Evolutionary conservation across 306 rosid species (phyloP), one percentile per base, ranked within the genome.

Genomic region (Dalbergia cochinchinensis): DNA sequence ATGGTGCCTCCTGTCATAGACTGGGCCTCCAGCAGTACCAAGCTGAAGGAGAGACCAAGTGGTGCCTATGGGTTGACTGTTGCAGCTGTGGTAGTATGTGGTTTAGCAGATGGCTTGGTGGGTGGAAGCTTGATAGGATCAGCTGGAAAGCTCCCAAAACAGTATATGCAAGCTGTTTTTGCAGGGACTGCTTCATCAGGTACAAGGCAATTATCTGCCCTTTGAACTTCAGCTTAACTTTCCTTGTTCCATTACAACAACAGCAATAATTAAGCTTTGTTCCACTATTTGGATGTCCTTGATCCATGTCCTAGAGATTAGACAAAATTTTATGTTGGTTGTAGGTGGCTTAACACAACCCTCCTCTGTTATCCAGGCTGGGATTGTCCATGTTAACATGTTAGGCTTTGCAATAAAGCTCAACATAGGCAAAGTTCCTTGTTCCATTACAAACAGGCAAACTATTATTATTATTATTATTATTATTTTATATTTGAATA

Each of bases 181-280:
- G 99, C 97, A 6, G 98, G 97, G 69, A 91, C 97, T 44, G 99
- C 97, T 82, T 90, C 98, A 73, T 93, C 99, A 80, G 99, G 99
- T 94, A 65, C 51, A 73, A 65, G 71, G 11, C 60, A 70, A 45
- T 13, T 71, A 13, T 41, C 44, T 73, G 31, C 61, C 53, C 62
- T 48, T 26, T 31, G 35, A 70, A 68, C 51, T 76, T 80, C 63
- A 80, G 41, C 50, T 77, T 79, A 65, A 65, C 26, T 20, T 20
- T 20, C 22, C 22, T 61, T 82, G 31, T 26, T 26, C 31, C 31
- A 26, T 26, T 26, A 1, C 31, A 26, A 26, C 31, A 26, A 26
- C 31, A 26, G 31, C 31, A 26, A 26, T 26, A 26, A 26, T 26
- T 26, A 26, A 26, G 31, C 31, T 26, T 26, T 26, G 31, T 26